A percentile compares a stretch with the other conserved stretches of the same genome.
Conservation (phyloP, 768 basidiomycete species). For the Suillus luteus region DNA sequence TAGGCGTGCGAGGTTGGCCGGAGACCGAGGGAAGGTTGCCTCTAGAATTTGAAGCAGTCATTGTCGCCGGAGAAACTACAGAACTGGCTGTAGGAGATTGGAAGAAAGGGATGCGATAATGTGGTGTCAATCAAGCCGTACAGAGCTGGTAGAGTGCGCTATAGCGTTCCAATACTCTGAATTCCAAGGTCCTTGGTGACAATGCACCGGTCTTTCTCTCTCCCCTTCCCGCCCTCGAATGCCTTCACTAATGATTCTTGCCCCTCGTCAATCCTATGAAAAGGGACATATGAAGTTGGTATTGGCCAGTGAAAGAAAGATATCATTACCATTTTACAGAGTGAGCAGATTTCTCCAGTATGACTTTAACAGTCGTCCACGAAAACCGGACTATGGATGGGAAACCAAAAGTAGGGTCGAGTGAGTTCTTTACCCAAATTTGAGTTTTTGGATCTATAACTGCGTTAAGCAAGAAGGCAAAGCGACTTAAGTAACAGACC, state of each 20-base stretch:
- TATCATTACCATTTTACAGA: constrained; percentile 71
- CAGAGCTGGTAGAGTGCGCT: not conserved
- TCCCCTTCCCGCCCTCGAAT: constrained; percentile 67
- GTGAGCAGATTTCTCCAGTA: constrained; percentile 80
- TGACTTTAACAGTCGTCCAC: constrained; percentile 90
- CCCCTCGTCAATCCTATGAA: constrained; percentile 78
- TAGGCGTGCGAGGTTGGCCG: not conserved
- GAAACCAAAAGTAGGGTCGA: constrained; percentile 91
- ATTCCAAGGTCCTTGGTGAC: constrained; percentile 77
- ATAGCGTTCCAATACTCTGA: constrained; percentile 68
- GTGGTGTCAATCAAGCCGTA: not conserved
- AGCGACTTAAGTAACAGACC: constrained; percentile 43
- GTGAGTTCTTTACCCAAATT: constrained; percentile 72
- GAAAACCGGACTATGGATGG: constrained; percentile 91
- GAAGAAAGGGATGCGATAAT: not conserved
- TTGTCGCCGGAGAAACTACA: not conserved
- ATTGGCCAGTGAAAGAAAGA: not conserved
- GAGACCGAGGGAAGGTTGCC: not conserved
- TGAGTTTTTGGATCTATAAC: constrained; percentile 86
- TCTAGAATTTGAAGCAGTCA: not conserved
- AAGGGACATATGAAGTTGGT: constrained; percentile 6
- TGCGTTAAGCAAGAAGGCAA: constrained; percentile 1
- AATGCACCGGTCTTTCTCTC: constrained; percentile 73
- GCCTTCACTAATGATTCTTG: constrained; percentile 75
- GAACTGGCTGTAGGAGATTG: not conserved